Conservation (phyloP, 2,329 filamentous ascomycete species). For the Colletotrichum incanum region DNA sequence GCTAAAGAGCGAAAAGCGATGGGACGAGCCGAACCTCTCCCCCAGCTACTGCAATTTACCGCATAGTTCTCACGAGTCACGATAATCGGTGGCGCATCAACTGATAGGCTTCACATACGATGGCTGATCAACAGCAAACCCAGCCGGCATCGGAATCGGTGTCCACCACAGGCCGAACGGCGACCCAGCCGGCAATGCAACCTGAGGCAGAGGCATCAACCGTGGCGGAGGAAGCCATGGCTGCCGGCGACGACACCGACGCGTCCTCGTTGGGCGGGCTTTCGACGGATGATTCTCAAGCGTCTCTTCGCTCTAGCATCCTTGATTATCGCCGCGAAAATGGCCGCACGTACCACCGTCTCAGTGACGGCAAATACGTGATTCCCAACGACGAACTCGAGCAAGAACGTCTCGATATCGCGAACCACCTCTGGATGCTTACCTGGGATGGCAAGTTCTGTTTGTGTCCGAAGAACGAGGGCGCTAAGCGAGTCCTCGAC, state of each 20-base stretch:
- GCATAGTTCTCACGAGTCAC: neutral
- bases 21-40: too few species aligned
- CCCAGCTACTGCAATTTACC: neutral
- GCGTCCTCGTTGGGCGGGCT: neutral
- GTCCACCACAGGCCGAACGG: too few species aligned
- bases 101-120: too few species aligned
- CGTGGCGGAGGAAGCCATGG: neutral
- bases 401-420: constrained; percentile 69
- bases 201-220: neutral
- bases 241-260: neutral
- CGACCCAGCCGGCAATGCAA: neutral
- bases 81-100: neutral
- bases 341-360: constrained; percentile 36
- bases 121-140: neutral
- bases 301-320: constrained; percentile 17
- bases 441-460: constrained; percentile 60
- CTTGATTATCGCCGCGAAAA: constrained; percentile 38
- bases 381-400: constrained; percentile 59
- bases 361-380: constrained; percentile 49
- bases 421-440: constrained; percentile 68
- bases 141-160: too few species aligned
- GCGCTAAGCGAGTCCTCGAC: constrained; percentile 44
- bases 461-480: constrained; percentile 34
- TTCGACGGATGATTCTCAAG: neutral
- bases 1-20: too few species aligned